Conservation (phyloP, 495 filamentous ascomycete genomes). For the Melanomma pulvis-pyrius region DNA sequence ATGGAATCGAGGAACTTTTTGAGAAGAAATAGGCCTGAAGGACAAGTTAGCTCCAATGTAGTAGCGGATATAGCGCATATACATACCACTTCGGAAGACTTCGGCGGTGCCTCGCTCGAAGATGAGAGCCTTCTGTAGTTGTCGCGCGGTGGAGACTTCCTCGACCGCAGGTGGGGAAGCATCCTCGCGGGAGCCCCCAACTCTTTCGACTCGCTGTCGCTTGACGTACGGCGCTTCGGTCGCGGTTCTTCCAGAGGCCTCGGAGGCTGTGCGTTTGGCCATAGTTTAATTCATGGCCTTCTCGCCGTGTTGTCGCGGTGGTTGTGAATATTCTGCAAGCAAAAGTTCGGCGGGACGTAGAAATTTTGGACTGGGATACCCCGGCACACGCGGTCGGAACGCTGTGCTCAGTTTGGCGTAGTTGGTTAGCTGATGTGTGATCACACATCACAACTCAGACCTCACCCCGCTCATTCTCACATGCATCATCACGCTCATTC, state of each 20-base stretch:
- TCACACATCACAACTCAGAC: too few species aligned
- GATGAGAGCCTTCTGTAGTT: constrained; percentile 31
- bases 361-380: constrained; percentile 2
- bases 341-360: constrained; percentile 1
- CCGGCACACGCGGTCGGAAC: not conserved
- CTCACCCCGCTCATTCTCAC: too few species aligned
- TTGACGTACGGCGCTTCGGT: constrained; percentile 19
- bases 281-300: constrained; percentile 21
- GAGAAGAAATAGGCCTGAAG: constrained; percentile 70
- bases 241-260: constrained; percentile 7
- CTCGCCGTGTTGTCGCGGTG: not conserved
- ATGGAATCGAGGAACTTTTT: constrained; percentile 74
- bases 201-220: constrained; percentile 29
- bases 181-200: constrained; percentile 8
- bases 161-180: not conserved
- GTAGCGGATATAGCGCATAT: not conserved
- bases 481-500: too few species aligned
- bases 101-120: constrained; percentile 33
- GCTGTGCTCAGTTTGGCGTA: too few species aligned
- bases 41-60: constrained; percentile 1
- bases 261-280: constrained; percentile 32
- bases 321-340: not conserved
- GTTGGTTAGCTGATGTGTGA: too few species aligned
- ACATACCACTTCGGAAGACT: constrained; percentile 27
- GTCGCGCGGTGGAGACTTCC: constrained; percentile 26